A percentile compares a stretch with the other conserved stretches of the same genome.
Conservation (phyloP, 768 basidiomycete genomes). For the Amanita fuliginea region DNA sequence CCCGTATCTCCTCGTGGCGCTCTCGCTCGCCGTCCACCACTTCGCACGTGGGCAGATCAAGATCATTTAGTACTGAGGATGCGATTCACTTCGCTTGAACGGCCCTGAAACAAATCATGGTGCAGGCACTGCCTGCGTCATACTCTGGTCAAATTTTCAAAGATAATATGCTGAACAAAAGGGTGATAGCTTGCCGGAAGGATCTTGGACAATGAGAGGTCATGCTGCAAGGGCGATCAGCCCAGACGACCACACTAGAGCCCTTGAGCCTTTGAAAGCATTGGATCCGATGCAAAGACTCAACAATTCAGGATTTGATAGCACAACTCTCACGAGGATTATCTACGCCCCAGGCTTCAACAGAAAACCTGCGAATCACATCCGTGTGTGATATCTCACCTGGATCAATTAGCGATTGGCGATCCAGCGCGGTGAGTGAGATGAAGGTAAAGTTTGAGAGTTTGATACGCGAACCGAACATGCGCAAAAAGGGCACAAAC, state of each 20-base stretch:
- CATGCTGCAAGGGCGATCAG: no score
- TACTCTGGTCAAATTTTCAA: no score
- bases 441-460: slow-evolving; percentile 44
- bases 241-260: no score
- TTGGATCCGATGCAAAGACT: no score
- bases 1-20: no score
- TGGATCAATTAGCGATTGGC: not conserved
- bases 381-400: slow-evolving; percentile 11
- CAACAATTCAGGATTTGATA: no score
- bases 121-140: no score
- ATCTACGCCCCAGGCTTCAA: slow-evolving; percentile 62
- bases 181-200: slow-evolving; percentile 9
- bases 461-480: slow-evolving; percentile 45
- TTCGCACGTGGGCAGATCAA: slow-evolving; percentile 67
- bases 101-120: not conserved
- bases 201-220: slow-evolving; percentile 39
- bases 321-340: slow-evolving; percentile 43
- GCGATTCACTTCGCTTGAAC: slow-evolving; percentile 1
- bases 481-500: slow-evolving; percentile 53
- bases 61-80: slow-evolving; percentile 41
- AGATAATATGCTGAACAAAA: no score
- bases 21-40: slow-evolving; percentile 19
- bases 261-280: no score
- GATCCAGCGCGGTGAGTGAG: slow-evolving; percentile 24
- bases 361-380: slow-evolving; percentile 18